Evolutionary conservation across 2,329 filamentous ascomycete species (phyloP), one percentile per base, ranked within the genome.

Genomic region (Zalaria sp.): DNA sequence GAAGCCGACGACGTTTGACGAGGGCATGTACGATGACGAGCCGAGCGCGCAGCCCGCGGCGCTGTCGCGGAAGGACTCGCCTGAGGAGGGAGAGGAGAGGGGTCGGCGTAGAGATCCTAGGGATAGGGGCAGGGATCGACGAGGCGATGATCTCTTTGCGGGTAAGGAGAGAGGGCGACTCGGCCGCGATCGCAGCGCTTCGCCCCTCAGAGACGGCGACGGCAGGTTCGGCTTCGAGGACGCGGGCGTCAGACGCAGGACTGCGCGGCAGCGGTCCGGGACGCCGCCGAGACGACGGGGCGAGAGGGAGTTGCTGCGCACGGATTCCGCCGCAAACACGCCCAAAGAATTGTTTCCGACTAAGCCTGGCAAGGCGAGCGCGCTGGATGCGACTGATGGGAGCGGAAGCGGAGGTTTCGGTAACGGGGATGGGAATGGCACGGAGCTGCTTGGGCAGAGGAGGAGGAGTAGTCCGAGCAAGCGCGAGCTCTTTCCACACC

Each of bases 1-100:
- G 56, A 62, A 39, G 55, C 34, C 40, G 34, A 34, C 47, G 34
- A 38, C 66, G 0, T 89, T 86, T 51, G 77, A 83, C 52, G 82
- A 79, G 31, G 83, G 75, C 53, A 81, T 94, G 68, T 93, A 93
- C 60, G 86, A 91, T 49, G 86, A 93, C 53, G 73, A 75, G 45
- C 62, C 54, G 28, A 54, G 56, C 18, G 18, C 18, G 18, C 18
- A 18, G 18, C 18, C 18, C 18, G 18, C 18, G 18, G 18, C 18
- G 18, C 18, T 18, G 18, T 18, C 18, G 18, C 18, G 18, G 18
- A 18, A 18, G 18, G 18, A 18, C 18, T 18, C 18, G 18, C 18
- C 18, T 18, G 18, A 18, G 18, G 18, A 18, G 18, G 18, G 18
- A 18, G 18, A 18, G 18, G 18, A 18, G 18, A 18, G 18, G 18